Base-by-base conservation (phyloP, 2,329 filamentous ascomycete genomes). In the Fusarium sp. region DNA sequence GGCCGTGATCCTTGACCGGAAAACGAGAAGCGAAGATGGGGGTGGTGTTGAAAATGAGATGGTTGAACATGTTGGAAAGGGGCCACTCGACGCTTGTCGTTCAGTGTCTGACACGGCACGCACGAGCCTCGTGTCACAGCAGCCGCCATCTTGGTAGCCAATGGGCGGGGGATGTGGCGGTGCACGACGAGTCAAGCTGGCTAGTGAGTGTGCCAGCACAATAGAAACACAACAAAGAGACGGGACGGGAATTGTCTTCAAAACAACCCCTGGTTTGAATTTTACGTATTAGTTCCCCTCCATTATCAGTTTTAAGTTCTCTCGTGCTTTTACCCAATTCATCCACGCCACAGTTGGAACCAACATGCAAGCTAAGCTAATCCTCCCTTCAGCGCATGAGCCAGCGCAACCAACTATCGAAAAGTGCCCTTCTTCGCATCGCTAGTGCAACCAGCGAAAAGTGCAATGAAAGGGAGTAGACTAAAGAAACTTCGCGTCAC, bases 361-460 rank as follows among this genome's bases (percentile, higher is more conserved):
- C 43, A 43, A 59, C 22, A 39, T 16, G 9, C 31, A 3, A 35
- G 16, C 33, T 58, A 37, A 57, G 29, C 29, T 31, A 31, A 31
- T 31, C 29, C 29, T 31, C 27, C 14, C 31, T 35, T 13, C 29
- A 56, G 31, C 8, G n/a, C n/a, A 56, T 20, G 52, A 33, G 20
- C 20, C 54, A 58, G 24, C 20, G 31, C 50, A 37, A 63, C 22
- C 20, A 22, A 27, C 37, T 48, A 29, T 39, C 22, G 59, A 64
- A 18, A 29, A 48, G 56, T 41, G 54, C 27, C 66, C 67, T 76
- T 75, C 77, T 77, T 78, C 75, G 27, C 75, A 76, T 54, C 76
- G 67, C 76, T 65, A 70, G 73, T 52, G 59, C 33, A 67, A 71
- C 76, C 75, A 69, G 67, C 75, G n/a, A 57, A 65, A 65, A 52